Percentiles rank a stretch among this genome's conserved stretches.
Conservation (phyloP, 345 rosid species). For the Erucastrum elatum region DNA sequence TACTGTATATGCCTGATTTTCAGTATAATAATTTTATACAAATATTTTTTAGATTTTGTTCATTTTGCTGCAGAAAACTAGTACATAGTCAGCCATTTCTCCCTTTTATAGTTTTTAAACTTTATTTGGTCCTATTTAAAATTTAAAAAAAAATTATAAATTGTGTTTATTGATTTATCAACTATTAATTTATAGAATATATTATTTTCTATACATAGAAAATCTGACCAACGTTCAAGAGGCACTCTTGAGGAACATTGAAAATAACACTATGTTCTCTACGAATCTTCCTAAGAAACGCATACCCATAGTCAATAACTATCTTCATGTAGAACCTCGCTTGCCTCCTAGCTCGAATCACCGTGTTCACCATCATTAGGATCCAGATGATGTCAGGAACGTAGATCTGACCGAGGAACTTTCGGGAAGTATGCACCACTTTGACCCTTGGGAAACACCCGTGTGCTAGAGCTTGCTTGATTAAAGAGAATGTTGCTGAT, state of each 20-base stretch:
- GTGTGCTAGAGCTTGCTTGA: slow-evolving; percentile 86
- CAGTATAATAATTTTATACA: neutral
- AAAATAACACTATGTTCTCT: slow-evolving; percentile 69
- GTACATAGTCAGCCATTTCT: neutral
- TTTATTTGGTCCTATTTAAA: neutral
- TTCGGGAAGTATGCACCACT: slow-evolving; percentile 80
- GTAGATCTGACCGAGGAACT: slow-evolving; percentile 81
- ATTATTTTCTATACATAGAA: slow-evolving; percentile 51
- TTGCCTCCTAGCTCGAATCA: slow-evolving; percentile 59
- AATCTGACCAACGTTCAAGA: slow-evolving; percentile 69
- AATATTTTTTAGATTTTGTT: too few relatives aligned
- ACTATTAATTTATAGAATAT: neutral
- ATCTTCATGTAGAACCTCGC: slow-evolving; percentile 63
- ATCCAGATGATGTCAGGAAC: slow-evolving; percentile 88
- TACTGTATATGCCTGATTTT: neutral
- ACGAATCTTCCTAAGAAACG: slow-evolving; percentile 75
- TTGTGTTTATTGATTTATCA: neutral
- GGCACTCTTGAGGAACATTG: slow-evolving; percentile 70
- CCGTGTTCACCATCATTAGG: slow-evolving; percentile 74
- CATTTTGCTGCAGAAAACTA: neutral
- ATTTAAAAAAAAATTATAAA: too few relatives aligned
- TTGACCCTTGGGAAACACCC: slow-evolving; percentile 89
- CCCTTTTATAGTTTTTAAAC: neutral
- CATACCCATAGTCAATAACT: slow-evolving; percentile 63
- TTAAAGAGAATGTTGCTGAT: slow-evolving; percentile 84